These are phyloP conservation scores for Candida pini DNA, from an alignment of 805 yeast genomes.

Conservation along the genomic window DNA sequence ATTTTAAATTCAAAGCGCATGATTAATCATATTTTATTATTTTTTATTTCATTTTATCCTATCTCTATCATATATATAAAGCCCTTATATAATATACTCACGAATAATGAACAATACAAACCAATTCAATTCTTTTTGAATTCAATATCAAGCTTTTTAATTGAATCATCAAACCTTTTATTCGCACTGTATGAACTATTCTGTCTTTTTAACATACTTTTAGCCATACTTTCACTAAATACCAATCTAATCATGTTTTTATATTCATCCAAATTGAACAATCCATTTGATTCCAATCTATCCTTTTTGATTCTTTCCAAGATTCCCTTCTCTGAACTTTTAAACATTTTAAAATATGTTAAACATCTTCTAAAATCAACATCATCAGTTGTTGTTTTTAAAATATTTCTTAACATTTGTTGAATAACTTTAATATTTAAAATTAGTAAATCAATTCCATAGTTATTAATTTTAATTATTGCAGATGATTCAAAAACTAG, in stretches of 20 bases:
- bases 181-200: slow-evolving; percentile 21
- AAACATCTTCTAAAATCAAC: slow-evolving; percentile 51
- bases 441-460: slow-evolving; percentile 55
- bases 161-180: slow-evolving; percentile 20
- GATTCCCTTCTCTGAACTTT: slow-evolving; percentile 41
- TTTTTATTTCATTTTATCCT: background rate
- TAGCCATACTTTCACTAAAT: slow-evolving; percentile 33
- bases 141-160: slow-evolving; percentile 14
- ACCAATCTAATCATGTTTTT: slow-evolving; percentile 49
- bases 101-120: background rate
- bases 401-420: slow-evolving; percentile 60
- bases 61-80: too few species aligned
- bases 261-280: slow-evolving; percentile 39
- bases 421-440: slow-evolving; percentile 61
- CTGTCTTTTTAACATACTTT: slow-evolving; percentile 13
- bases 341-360: slow-evolving; percentile 51
- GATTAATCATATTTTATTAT: slow-evolving; percentile 1
- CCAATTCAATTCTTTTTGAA: slow-evolving; percentile 6
- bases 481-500: slow-evolving; percentile 48
- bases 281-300: too few species aligned
- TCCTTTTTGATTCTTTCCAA: slow-evolving; percentile 33
- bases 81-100: too few species aligned
- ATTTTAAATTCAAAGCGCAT: slow-evolving; percentile 3
- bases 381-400: slow-evolving; percentile 39
- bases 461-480: slow-evolving; percentile 44